These are phyloP conservation scores for Porphyra umbilicalis DNA, from an alignment of 31 red algal species.

Conservation along the genomic window DNA sequence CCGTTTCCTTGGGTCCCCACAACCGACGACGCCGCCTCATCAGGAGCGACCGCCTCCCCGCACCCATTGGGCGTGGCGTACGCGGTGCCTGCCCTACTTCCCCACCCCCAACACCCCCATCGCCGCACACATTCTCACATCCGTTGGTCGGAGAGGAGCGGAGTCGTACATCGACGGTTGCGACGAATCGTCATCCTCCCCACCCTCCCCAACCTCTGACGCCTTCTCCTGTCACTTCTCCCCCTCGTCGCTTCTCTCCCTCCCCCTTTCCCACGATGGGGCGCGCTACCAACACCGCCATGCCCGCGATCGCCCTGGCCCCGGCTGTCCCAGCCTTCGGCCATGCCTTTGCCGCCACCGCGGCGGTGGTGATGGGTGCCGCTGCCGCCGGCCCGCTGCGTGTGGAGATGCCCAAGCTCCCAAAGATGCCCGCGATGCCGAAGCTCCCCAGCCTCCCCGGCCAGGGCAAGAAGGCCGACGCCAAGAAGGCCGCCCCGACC, in stretches of 20 bases:
- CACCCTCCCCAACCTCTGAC: neutral
- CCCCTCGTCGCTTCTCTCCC: too few relatives aligned
- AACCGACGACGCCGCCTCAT: too few relatives aligned
- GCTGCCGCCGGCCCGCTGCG: constrained; percentile 22
- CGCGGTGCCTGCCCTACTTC: neutral
- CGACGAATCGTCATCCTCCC: neutral
- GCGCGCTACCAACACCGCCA: neutral
- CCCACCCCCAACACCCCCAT: neutral
- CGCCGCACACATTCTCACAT: neutral
- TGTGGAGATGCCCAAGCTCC: constrained; percentile 44
- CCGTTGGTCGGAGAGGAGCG: neutral
- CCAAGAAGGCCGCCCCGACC: neutral
- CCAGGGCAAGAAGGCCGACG: constrained; percentile 29
- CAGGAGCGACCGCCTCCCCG: neutral
- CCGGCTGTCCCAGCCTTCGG: constrained; percentile 1
- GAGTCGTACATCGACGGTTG: neutral
- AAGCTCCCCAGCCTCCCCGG: constrained; percentile 31
- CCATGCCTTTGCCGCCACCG: constrained; percentile 1
- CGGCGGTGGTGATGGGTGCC: constrained; percentile 12
- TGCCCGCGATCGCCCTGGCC: constrained; percentile 5
- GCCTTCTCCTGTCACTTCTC: too few relatives aligned
- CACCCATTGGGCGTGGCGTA: neutral
- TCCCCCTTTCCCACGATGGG: neutral
- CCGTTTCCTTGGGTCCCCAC: too few relatives aligned
- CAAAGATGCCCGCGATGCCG: constrained; percentile 31